Conservation (phyloP, 257 asterid genomes). For the Solanum sejunctum region DNA sequence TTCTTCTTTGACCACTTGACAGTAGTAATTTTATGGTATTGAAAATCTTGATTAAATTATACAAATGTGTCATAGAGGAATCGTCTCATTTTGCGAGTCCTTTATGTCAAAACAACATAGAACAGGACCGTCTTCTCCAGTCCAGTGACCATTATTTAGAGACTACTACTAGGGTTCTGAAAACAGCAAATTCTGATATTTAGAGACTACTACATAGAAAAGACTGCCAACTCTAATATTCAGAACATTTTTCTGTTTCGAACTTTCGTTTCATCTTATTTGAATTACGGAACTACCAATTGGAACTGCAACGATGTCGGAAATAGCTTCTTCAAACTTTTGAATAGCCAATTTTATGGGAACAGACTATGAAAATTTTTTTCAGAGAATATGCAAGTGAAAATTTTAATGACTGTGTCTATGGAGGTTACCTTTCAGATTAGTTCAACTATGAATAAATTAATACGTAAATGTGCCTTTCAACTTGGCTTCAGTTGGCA, state of each 20-base stretch:
- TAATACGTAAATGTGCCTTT: too few relatives aligned
- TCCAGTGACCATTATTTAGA: background rate
- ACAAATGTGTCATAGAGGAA: background rate
- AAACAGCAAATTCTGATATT: too few relatives aligned
- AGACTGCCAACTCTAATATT: background rate
- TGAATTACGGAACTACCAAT: background rate
- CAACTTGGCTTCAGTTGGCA: too few relatives aligned
- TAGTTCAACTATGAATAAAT: background rate
- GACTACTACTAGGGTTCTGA: background rate
- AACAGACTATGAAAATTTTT: conserved; percentile 25
- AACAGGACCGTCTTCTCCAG: background rate
- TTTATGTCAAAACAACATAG: background rate
- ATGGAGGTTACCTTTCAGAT: conserved; percentile 94
- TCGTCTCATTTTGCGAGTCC: background rate
- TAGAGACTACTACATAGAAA: background rate
- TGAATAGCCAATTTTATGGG: background rate
- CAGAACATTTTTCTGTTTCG: background rate
- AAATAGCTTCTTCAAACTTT: background rate
- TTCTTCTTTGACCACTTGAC: background rate
- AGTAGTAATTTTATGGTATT: background rate
- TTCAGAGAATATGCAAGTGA: conserved; percentile 87
- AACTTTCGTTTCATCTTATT: background rate
- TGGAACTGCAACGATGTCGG: background rate
- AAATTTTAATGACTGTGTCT: conserved; percentile 77
- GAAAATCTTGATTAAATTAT: background rate